These are phyloP conservation scores for Nemania sp. DNA, from an alignment of 2,329 filamentous ascomycete genomes.

Conservation along the genomic window DNA sequence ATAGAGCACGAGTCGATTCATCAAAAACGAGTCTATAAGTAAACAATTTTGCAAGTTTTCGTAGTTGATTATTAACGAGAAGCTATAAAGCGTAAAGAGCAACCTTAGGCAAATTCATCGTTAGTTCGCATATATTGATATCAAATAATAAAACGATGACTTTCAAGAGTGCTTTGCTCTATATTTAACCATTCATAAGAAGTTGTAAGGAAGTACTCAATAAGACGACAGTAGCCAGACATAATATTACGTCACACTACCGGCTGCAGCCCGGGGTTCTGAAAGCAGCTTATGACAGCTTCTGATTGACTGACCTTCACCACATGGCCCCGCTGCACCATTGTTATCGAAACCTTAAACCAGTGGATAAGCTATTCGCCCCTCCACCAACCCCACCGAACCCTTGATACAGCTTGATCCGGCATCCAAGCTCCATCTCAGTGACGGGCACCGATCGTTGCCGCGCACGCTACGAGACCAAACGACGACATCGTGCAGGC, in stretches of 20 bases:
- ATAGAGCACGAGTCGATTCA: no score
- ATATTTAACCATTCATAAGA: no score
- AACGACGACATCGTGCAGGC: constrained; percentile 45
- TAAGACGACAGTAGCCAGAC: not conserved
- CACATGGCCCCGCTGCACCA: not conserved
- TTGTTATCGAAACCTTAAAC: constrained; percentile 1
- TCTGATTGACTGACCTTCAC: not conserved
- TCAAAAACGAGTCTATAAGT: no score
- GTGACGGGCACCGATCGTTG: not conserved
- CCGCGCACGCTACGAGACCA: not conserved
- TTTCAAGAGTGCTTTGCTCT: no score
- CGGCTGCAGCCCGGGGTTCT: not conserved
- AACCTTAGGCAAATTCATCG: no score
- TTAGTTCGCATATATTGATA: no score
- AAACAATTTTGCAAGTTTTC: no score
- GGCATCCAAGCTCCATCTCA: not conserved
- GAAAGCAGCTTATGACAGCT: not conserved
- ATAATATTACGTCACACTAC: not conserved
- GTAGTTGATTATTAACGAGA: no score
- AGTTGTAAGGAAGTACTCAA: no score
- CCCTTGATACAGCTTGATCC: not conserved
- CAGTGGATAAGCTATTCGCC: constrained; percentile 3
- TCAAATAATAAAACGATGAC: no score
- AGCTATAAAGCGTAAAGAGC: no score
- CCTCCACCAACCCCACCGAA: not conserved